A percentile compares a stretch with the other conserved stretches of the same genome.
These are phyloP conservation scores for Cutaneotrichosporon sp. DNA, from an alignment of 1,284 basidiomycete species.

Conservation along the genomic window DNA sequence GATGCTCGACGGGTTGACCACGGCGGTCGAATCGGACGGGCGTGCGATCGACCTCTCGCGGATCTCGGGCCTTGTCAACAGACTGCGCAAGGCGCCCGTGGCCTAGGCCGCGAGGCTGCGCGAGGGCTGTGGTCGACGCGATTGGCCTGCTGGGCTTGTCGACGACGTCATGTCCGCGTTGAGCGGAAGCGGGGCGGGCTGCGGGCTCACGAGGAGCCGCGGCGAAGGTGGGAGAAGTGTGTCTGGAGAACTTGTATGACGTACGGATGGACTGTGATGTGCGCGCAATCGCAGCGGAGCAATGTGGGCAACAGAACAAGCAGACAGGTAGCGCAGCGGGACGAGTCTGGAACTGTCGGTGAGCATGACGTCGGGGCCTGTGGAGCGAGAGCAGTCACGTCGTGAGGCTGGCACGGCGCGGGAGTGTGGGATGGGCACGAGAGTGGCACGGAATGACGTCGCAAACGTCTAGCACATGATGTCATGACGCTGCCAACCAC, in stretches of 20 bases:
- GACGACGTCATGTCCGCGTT: background rate
- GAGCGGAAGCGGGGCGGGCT: background rate
- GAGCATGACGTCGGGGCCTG: too few species aligned
- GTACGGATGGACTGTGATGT: background rate
- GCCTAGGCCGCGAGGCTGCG: background rate
- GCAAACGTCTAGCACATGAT: too few species aligned
- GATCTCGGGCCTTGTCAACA: conserved; percentile 78
- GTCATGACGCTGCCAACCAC: too few species aligned
- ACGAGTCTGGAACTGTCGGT: too few species aligned
- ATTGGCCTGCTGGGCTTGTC: background rate
- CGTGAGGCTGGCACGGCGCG: too few species aligned
- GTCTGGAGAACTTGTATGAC: background rate
- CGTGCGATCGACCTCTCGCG: conserved; percentile 79
- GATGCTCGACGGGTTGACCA: conserved; percentile 84
- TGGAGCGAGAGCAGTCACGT: too few species aligned
- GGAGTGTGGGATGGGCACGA: too few species aligned
- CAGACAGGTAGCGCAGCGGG: too few species aligned
- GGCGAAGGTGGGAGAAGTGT: too few species aligned
- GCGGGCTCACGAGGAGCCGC: too few species aligned
- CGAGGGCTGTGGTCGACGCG: background rate
- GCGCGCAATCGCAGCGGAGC: background rate
- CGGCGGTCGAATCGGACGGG: conserved; percentile 86
- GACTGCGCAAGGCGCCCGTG: conserved; percentile 33
- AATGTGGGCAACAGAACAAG: too few species aligned
- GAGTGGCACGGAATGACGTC: too few species aligned